Conservation (phyloP, 805 yeast genomes). For the Suhomyces prunicola region DNA sequence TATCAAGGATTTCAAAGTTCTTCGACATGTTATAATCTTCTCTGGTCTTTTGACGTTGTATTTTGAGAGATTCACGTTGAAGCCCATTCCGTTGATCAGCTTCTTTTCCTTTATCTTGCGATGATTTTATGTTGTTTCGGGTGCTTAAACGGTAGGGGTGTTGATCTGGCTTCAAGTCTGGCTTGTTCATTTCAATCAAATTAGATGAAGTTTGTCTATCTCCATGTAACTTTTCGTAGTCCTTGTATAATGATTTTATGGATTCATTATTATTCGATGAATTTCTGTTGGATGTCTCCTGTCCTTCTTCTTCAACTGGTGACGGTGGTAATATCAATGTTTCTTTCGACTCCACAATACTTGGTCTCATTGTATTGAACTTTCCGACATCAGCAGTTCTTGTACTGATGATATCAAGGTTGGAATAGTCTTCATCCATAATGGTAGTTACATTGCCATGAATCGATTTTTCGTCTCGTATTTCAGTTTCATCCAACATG, state of each 20-base stretch:
- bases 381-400: conserved; percentile 29
- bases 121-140: not conserved
- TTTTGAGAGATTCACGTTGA: conserved; percentile 1
- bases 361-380: conserved; percentile 21
- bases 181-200: conserved; percentile 10
- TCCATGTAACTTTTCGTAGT: conserved; percentile 18
- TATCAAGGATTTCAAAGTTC: conserved; percentile 21
- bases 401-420: conserved; percentile 26
- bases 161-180: conserved; percentile 10
- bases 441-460: conserved; percentile 3
- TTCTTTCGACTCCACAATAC: conserved; percentile 27
- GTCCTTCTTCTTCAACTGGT: conserved; percentile 5
- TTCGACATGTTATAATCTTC: conserved; percentile 6
- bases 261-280: conserved; percentile 6
- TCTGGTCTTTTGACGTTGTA: not conserved
- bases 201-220: conserved; percentile 6
- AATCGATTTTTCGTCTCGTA: conserved; percentile 10
- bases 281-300: not conserved
- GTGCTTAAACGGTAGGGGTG: not conserved
- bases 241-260: conserved; percentile 24
- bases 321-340: conserved; percentile 15
- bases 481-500: conserved; percentile 16
- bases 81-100: not conserved
- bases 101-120: not conserved
- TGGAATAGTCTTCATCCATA: conserved; percentile 21